Base-by-base conservation (phyloP, 768 basidiomycete genomes). In the Coprinellus micaceus region DNA sequence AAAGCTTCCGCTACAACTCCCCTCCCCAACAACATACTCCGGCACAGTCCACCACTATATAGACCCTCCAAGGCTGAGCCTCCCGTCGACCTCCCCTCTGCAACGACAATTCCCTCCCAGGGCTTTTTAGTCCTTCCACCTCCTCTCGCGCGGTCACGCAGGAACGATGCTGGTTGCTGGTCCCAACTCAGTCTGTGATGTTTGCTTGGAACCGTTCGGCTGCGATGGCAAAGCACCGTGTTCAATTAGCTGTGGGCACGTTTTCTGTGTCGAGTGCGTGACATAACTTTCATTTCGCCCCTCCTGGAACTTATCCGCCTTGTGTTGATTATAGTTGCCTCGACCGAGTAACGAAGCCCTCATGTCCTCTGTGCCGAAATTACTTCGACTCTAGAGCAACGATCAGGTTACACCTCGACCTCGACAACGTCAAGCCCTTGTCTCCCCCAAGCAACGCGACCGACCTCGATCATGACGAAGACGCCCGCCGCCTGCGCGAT, bases 181-280 rank as follows among this genome's bases (percentile, higher is more conserved):
- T 63, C 66, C 81, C 58, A 79, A 78, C 63, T 89, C 88, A 63
- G 74, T 76, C 48, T 91, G 88, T 78, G 88, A 90, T 71, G 80
- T 90, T 64, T 91, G 89, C 71, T 77, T 85, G 61, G 88, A 90
- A 61, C 69, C 71, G 29, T 89, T 85, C 66, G 75, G 75, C 49
- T 67, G 67, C 52, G 80, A 80, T 49, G 61, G 61, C 45, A 84
- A 81, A 65, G 75, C 78, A 7, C 87, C 88, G 50, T 82, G 84
- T 64, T 78, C 82, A 48, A 86, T 89, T 62, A 58, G 76, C 47
- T 91, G 89, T 58, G 89, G 89, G 17, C 88, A 90, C 66, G 80
- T 84, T 54, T 88, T 88, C 70, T 90, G 85, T 63, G 69, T 71
- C 59, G 69, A 66, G 74, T 76, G 53, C 54, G 77, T 74, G 12